Evolutionary conservation across 208 protist genomes (phyloP).

Genomic region (Leishmania turanica): DNA sequence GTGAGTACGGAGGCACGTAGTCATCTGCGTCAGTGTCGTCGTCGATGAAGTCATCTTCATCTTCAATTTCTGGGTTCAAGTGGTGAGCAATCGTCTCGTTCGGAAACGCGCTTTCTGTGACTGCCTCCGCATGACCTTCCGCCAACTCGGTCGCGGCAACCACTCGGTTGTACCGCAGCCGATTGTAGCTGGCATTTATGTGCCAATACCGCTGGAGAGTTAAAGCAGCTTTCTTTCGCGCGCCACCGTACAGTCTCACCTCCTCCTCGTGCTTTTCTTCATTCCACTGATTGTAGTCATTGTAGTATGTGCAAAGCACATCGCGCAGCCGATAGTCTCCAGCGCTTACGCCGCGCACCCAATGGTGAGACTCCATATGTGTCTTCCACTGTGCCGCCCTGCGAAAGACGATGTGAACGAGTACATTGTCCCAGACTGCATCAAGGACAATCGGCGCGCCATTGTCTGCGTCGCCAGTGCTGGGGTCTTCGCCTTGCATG

Average conservation of each 20-base stretch:
- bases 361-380: constrained; percentile 68
- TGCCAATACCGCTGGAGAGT: constrained; percentile 83
- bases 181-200: constrained; percentile 80
- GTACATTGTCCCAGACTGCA: constrained; percentile 36
- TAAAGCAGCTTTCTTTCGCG: constrained; percentile 31
- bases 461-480: constrained; percentile 5
- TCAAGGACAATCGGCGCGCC: neutral
- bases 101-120: constrained; percentile 43
- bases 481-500: constrained; percentile 40
- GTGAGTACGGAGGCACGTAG: constrained; percentile 24
- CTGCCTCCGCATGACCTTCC: constrained; percentile 41
- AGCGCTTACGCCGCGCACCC: constrained; percentile 31
- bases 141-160: constrained; percentile 66
- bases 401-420: constrained; percentile 74
- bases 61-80: constrained; percentile 35
- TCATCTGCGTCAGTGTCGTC: constrained; percentile 29
- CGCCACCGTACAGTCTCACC: constrained; percentile 3
- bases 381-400: constrained; percentile 53
- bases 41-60: constrained; percentile 46
- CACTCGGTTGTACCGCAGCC: constrained; percentile 84
- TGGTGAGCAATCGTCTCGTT: constrained; percentile 48
- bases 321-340: constrained; percentile 76
- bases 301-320: constrained; percentile 75
- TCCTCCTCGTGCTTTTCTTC: constrained; percentile 46
- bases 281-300: constrained; percentile 68